Base-by-base conservation (phyloP, 2,329 filamentous ascomycete species). In the Cucurbitaria berberidis region DNA sequence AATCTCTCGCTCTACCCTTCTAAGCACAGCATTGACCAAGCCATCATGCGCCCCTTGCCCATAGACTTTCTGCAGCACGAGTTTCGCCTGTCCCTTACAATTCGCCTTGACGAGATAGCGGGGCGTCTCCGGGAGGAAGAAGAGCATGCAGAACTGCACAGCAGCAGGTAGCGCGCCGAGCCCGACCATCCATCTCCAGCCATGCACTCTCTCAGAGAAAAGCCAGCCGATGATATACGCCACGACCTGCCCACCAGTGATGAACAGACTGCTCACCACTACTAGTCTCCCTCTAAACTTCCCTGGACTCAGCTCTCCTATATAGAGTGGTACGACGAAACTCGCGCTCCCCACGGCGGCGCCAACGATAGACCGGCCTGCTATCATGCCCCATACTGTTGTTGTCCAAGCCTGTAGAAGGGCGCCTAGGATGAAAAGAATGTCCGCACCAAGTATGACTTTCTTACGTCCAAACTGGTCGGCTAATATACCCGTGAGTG, bases 151-250 rank as follows among this genome's bases (percentile, higher is more conserved):
- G 5, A 85, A 83, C 72, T 97, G 93, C 3, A 92, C 49, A 0
- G 84, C 73, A 0, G 92, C 93, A 0, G 93, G 93, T 22, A 89
- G 57, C 8, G 89, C 89, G 0, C 93, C 93, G 0, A 97, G 75
- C 0, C 93, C 93, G 0, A 97, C 92, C 84, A 96, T 93, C 87
- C 90, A 96, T 44, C 91, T 82, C 93, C 93, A 98, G 1, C 89
- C 91, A 39, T 67, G 59, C 3, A 45, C 54, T 7, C 83, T 81
- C 9, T 58, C 57, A 5, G 86, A 82, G 41, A 96, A 88, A 0
- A 81, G 74, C 89, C 90, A 96, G 1, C 93, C 93, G 6, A 92
- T 77, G 1, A 96, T 72, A 74, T 97, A 97, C 2, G 93, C 93
- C 18, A 96, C 84, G 1, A 96, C 90, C 76, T 97, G 93, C 0